These are phyloP conservation scores for Datisca glomerata DNA, from an alignment of 306 rosid genomes.

Conservation along the genomic window DNA sequence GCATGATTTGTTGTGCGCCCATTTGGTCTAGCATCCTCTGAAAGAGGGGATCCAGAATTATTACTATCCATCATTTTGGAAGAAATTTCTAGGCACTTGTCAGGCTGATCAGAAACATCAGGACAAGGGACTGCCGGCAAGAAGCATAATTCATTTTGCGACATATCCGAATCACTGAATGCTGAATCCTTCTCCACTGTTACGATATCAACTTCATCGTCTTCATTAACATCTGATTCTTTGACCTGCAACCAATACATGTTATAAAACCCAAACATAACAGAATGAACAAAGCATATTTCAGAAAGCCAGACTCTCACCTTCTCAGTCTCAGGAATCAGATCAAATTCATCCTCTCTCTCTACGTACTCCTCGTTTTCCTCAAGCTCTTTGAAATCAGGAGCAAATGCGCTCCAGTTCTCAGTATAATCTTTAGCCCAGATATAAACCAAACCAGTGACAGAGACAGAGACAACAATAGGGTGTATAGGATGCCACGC, in stretches of 20 bases:
- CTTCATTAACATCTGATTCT: constrained; percentile 68
- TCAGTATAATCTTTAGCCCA: constrained; percentile 99
- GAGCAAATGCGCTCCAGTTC: constrained; percentile 99
- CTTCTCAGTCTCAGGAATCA: constrained; percentile 81
- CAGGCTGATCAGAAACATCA: constrained; percentile 55
- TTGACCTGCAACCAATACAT: constrained; percentile 44
- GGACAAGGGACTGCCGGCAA: constrained; percentile 75
- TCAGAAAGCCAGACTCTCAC: constrained; percentile 22
- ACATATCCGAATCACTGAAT: constrained; percentile 89
- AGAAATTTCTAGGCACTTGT: constrained; percentile 57
- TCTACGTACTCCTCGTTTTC: constrained; percentile 94
- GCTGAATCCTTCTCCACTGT: constrained; percentile 64
- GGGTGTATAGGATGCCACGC: constrained; percentile 98
- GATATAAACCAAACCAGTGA: constrained; percentile 73
- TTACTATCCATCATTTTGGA: constrained; percentile 64
- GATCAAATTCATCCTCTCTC: constrained; percentile 94
- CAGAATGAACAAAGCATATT: neutral
- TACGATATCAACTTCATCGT: constrained; percentile 80
- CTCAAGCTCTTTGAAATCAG: constrained; percentile 96
- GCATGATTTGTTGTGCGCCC: constrained; percentile 51
- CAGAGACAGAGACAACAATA: constrained; percentile 82
- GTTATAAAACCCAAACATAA: constrained; percentile 3
- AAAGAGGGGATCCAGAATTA: constrained; percentile 83
- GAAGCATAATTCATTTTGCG: constrained; percentile 77
- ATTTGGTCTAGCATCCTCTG: constrained; percentile 78